phyloP scores from a whole-genome alignment of 164 flowering plant species.

The Akebia trifoliata region DNA sequence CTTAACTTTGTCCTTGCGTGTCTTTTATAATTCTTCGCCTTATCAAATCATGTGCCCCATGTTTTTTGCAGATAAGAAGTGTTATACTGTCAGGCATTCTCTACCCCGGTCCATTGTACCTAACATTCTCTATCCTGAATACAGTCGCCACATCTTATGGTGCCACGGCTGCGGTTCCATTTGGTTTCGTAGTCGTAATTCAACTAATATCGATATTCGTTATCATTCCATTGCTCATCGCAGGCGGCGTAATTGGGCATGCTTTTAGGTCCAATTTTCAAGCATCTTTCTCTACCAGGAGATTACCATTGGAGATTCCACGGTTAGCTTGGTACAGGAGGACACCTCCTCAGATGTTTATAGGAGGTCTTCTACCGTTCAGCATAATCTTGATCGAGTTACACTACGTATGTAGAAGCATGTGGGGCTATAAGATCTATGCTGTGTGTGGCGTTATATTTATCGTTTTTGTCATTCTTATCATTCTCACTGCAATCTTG shows the following conservation, averaged over 20 bases:
- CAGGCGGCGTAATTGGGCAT: conserved; percentile 59
- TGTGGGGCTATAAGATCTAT: conserved; percentile 73
- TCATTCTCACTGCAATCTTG: conserved; percentile 47
- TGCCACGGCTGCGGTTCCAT: conserved; percentile 69
- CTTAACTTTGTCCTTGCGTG: background rate
- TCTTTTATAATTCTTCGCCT: background rate
- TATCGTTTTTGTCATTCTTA: conserved; percentile 47
- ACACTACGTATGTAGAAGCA: conserved; percentile 50
- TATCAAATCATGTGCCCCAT: background rate
- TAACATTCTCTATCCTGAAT: conserved; percentile 44
- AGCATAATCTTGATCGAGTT: conserved; percentile 65
- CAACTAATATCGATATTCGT: conserved; percentile 41
- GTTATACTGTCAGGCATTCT: conserved; percentile 53
- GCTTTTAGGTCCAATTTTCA: conserved; percentile 37
- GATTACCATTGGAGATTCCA: conserved; percentile 56
- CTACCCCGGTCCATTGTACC: conserved; percentile 51
- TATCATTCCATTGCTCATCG: conserved; percentile 50
- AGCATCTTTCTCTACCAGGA: conserved; percentile 52
- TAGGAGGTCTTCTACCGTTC: conserved; percentile 66
- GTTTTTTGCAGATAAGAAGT: conserved; percentile 46
- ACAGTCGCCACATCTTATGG: conserved; percentile 48
- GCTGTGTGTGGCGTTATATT: conserved; percentile 45
- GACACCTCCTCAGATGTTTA: conserved; percentile 58
- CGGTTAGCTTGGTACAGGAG: conserved; percentile 57
- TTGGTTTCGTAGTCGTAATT: conserved; percentile 55